Evolutionary conservation across 2,329 filamentous ascomycete species (phyloP).

Genomic region (Exophiala sideris): DNA sequence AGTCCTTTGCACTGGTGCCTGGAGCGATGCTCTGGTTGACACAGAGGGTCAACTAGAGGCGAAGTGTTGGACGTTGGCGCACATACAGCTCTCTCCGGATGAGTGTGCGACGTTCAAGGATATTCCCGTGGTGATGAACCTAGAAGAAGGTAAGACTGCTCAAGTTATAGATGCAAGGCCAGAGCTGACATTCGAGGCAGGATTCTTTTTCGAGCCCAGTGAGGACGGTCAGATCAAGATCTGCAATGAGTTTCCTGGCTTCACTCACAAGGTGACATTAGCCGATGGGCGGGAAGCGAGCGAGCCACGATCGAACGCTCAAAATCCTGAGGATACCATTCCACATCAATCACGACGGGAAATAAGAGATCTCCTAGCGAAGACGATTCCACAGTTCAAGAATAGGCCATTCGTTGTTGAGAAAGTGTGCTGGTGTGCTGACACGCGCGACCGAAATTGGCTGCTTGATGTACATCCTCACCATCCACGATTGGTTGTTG

Average conservation of each 20-base stretch:
- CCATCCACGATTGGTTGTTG: constrained; percentile 3
- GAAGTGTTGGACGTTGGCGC: constrained; percentile 8
- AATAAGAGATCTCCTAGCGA: constrained; percentile 2
- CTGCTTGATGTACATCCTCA: constrained; percentile 7
- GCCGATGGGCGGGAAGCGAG: constrained; percentile 1
- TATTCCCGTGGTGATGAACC: constrained; percentile 6
- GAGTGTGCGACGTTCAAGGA: neutral
- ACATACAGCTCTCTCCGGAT: constrained; percentile 6
- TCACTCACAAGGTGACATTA: constrained; percentile 8
- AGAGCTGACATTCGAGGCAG: constrained; percentile 1
- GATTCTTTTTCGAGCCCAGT: constrained; percentile 8
- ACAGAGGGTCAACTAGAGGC: constrained; percentile 6
- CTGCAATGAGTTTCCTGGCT: constrained; percentile 9
- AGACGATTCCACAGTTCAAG: constrained; percentile 6
- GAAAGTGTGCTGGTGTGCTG: constrained; percentile 8
- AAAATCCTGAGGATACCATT: constrained; percentile 4
- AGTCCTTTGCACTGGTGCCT: constrained; percentile 5
- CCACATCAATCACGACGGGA: constrained; percentile 6
- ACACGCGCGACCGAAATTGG: constrained; percentile 5
- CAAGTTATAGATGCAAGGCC: neutral
- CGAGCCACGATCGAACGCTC: constrained; percentile 4
- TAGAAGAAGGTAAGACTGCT: constrained; percentile 4
- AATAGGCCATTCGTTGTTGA: constrained; percentile 4
- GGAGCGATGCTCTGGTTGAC: constrained; percentile 4
- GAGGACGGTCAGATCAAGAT: constrained; percentile 7